These are phyloP conservation scores for Trichoderma atroviride DNA, from an alignment of 2,329 filamentous ascomycete species.

Conservation along the genomic window DNA sequence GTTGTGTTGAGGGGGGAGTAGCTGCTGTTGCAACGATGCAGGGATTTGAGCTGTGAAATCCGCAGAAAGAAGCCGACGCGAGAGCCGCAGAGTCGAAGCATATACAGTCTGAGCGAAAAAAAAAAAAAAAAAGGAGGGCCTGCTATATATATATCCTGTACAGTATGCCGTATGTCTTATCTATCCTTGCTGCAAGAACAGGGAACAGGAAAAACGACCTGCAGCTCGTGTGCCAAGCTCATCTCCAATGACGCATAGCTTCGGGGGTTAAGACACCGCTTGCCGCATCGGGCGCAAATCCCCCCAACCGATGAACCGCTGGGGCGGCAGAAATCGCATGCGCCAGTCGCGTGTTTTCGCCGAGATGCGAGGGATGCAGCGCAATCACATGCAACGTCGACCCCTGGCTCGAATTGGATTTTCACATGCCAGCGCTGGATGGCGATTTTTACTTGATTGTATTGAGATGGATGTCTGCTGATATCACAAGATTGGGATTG, in stretches of 20 bases:
- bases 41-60: background rate
- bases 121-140: background rate
- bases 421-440: constrained; percentile 24
- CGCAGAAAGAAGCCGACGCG: constrained; percentile 16
- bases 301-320: constrained; percentile 29
- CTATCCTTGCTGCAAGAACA: background rate
- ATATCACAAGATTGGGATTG: background rate
- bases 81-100: constrained; percentile 33
- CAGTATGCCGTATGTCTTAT: background rate
- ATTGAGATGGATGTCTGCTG: background rate
- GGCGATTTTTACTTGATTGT: background rate
- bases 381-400: constrained; percentile 21
- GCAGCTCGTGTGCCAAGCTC: constrained; percentile 21
- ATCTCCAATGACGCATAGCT: constrained; percentile 23
- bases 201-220: constrained; percentile 1
- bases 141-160: constrained; percentile 8
- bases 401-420: constrained; percentile 14
- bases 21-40: constrained; percentile 29
- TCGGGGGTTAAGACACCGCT: constrained; percentile 27
- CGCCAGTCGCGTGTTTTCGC: constrained; percentile 21
- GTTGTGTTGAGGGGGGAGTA: constrained; percentile 28
- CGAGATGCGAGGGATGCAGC: constrained; percentile 30
- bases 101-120: constrained; percentile 32
- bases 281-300: constrained; percentile 26
- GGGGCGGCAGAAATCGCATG: background rate